Evolutionary conservation across 2,329 filamentous ascomycete genomes (phyloP), one percentile per base, ranked within the genome.

Genomic region (Aspergillus piperis): DNA sequence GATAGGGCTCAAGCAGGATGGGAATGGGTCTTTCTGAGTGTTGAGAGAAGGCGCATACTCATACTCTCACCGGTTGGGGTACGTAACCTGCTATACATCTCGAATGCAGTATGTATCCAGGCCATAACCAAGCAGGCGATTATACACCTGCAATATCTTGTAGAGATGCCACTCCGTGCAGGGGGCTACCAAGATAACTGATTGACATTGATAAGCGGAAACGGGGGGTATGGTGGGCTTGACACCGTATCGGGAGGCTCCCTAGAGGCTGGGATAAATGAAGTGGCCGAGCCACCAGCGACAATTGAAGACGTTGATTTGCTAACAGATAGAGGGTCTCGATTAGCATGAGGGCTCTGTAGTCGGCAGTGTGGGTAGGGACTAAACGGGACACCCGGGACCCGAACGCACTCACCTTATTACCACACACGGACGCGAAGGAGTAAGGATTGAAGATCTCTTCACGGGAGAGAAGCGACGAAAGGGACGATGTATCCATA

Each of bases 351-450:
- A 27, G 10, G 44, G 44, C 21, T 44, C 41, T 49, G 44, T 30
- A 27, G 21, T 49, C 44, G 44, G 44, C 44, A 49, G 44, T 49
- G 44, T 49, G 44, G 44, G 44, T n/a, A 49, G 21, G 44, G 44
- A 19, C 44, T 44, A 44, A 44, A 44, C 17, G 41, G 41, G 19
- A 44, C 41, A 44, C 41, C 41, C 44, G 23, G 44, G 21, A 49
- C 21, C 44, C 21, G 44, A 44, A 44, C 44, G 25, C 21, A 49
- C 44, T 49, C 44, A 49, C 44, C 13, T 49, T 49, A 44, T 23
- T 44, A 44, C 11, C 21, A 23, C 41, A 11, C 19, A 23, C 41
- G 23, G 25, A 30, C 25, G 44, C 23, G 41, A 23, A 49, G 13
- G 23, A 19, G 23, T 8, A 5, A 11, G 44, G 21, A 23, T 8